A percentile compares a stretch with the other conserved stretches of the same genome.
Evolutionary conservation across 2,329 filamentous ascomycete genomes (phyloP).

Genomic region (Ustulina deusta): DNA sequence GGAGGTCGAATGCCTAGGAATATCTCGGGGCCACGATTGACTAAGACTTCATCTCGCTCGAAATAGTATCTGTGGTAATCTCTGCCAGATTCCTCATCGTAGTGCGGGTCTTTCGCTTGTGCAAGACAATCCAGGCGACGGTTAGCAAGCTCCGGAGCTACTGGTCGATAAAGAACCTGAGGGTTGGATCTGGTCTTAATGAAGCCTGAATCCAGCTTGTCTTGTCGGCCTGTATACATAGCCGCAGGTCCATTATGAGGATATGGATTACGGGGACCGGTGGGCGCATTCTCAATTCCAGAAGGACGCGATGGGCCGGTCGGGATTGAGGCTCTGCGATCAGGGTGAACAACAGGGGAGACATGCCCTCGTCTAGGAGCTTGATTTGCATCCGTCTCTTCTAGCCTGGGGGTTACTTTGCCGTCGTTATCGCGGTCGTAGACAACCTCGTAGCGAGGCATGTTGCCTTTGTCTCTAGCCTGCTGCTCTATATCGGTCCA

Average conservation of each 20-base stretch:
- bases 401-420: conserved; percentile 66
- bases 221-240: conserved; percentile 41
- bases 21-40: conserved; percentile 79
- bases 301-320: conserved; percentile 49
- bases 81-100: conserved; percentile 57
- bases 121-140: conserved; percentile 71
- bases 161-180: conserved; percentile 64
- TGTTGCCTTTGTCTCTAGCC: conserved; percentile 57
- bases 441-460: conserved; percentile 76
- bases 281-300: conserved; percentile 52
- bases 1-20: conserved; percentile 73
- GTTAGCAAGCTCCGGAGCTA: conserved; percentile 71
- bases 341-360: conserved; percentile 44
- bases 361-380: conserved; percentile 36
- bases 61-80: conserved; percentile 79
- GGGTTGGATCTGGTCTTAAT: conserved; percentile 58
- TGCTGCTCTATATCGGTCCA: conserved; percentile 77
- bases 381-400: conserved; percentile 57
- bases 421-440: conserved; percentile 72
- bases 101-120: conserved; percentile 59
- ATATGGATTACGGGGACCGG: conserved; percentile 57
- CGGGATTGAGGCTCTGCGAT: conserved; percentile 47
- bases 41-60: conserved; percentile 72
- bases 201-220: conserved; percentile 40
- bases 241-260: conserved; percentile 44